These are phyloP conservation scores for Rosa rugosa DNA, from an alignment of 306 rosid genomes.

Conservation along the genomic window DNA sequence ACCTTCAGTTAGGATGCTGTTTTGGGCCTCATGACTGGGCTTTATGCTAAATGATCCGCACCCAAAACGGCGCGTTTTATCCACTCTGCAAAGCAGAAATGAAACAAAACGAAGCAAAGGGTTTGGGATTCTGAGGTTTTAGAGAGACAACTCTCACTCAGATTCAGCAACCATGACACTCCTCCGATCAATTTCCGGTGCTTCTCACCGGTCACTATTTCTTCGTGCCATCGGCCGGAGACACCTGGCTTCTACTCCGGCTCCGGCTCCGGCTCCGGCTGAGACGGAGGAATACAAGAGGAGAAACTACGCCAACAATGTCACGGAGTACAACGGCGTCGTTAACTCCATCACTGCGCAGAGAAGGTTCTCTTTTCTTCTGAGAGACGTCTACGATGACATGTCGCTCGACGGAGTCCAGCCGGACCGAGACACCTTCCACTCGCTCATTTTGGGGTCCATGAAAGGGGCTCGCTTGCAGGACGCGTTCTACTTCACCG, in stretches of 20 bases:
- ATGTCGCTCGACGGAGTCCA: slow-evolving; percentile 95
- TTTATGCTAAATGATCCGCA: too few relatives aligned
- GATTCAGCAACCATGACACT: slow-evolving; percentile 44
- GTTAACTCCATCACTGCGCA: slow-evolving; percentile 56
- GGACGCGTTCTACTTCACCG: slow-evolving; percentile 73
- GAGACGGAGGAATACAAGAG: slow-evolving; percentile 56
- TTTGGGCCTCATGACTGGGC: too few relatives aligned
- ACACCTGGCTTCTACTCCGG: slow-evolving; percentile 22
- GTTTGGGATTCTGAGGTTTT: slow-evolving; percentile 27
- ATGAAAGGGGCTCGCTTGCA: slow-evolving; percentile 75
- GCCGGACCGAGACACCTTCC: slow-evolving; percentile 80
- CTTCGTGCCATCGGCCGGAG: slow-evolving; percentile 51
- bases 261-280: slow-evolving; percentile 35
- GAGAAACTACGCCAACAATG: slow-evolving; percentile 79
- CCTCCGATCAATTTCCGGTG: slow-evolving; percentile 59
- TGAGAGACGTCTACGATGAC: slow-evolving; percentile 82
- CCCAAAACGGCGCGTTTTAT: neutral
- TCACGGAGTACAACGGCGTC: slow-evolving; percentile 80
- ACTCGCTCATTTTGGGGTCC: slow-evolving; percentile 66
- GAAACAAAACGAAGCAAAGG: slow-evolving; percentile 13
- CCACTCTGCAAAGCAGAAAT: neutral
- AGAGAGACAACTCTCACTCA: neutral
- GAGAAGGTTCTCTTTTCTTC: slow-evolving; percentile 59
- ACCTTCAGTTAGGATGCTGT: too few relatives aligned
- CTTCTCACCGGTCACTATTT: neutral